Evolutionary conservation across 306 rosid species (phyloP).

Genomic region (Acacia melanoxylon): DNA sequence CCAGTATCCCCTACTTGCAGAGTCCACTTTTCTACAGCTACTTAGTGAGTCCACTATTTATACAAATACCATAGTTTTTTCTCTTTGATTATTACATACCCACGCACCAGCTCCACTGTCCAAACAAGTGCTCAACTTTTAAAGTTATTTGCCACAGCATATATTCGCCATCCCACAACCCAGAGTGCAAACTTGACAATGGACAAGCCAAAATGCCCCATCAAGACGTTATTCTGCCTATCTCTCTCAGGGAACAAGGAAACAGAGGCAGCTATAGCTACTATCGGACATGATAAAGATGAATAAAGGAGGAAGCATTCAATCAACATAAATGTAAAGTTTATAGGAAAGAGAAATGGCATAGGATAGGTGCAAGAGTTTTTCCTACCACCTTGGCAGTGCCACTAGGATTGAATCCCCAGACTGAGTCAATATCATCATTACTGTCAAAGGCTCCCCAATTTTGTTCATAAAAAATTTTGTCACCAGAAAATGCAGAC

Average conservation of each 20-base stretch:
- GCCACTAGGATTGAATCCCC: slow-evolving; percentile 76
- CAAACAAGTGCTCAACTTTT: neutral
- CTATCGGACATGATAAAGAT: neutral
- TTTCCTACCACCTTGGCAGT: slow-evolving; percentile 51
- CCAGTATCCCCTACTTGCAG: neutral
- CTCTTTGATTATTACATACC: too few species aligned
- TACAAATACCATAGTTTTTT: neutral
- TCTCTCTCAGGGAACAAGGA: neutral
- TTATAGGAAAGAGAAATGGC: neutral
- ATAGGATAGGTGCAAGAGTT: neutral
- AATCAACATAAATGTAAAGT: neutral
- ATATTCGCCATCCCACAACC: neutral
- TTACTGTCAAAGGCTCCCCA: slow-evolving; percentile 91
- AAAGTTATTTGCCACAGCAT: neutral
- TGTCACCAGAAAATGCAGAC: slow-evolving; percentile 72
- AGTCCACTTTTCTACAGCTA: neutral
- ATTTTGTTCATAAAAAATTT: slow-evolving; percentile 67
- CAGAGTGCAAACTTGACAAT: neutral
- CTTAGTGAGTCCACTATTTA: neutral
- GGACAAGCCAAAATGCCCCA: neutral
- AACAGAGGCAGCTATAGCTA: neutral
- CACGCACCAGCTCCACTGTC: neutral
- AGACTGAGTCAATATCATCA: slow-evolving; percentile 83
- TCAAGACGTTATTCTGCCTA: neutral
- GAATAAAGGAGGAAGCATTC: neutral